Conservation (phyloP, 176 grass and related monocot species). For the Tillandsia leiboldiana region DNA sequence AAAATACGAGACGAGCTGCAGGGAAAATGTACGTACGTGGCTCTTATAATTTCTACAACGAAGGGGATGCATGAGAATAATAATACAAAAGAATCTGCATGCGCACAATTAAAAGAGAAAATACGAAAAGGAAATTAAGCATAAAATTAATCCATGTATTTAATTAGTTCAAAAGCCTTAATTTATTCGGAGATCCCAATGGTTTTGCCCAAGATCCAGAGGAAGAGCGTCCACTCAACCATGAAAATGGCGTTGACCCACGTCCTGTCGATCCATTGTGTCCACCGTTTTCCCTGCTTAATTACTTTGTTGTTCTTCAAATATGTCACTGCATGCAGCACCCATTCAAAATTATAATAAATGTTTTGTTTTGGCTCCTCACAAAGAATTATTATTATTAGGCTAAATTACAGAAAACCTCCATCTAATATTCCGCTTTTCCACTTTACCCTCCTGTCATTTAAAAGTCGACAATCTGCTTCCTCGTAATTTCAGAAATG, state of each 20-base stretch:
- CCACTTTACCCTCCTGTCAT: no score
- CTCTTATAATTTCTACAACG: no score
- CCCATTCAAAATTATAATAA: not conserved
- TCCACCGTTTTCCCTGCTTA: slow-evolving; percentile 79
- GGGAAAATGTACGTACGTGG: no score
- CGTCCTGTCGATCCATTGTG: slow-evolving; percentile 65
- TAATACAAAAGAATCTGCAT: not conserved
- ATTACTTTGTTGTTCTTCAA: slow-evolving; percentile 98
- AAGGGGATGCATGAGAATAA: no score
- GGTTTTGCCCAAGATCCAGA: slow-evolving; percentile 87
- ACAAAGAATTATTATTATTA: not conserved
- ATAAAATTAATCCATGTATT: no score
- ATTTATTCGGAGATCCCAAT: slow-evolving; percentile 41
- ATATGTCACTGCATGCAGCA: slow-evolving; percentile 95
- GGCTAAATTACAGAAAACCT: no score
- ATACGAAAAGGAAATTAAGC: not conserved
- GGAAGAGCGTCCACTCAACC: slow-evolving; percentile 76
- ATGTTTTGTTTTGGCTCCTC: not conserved
- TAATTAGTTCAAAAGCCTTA: not conserved
- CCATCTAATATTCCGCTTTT: no score
- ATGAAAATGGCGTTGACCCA: slow-evolving; percentile 86
- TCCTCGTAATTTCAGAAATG: no score
- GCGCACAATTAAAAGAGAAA: not conserved
- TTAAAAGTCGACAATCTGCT: no score
- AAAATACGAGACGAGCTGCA: no score